Conservation (phyloP, 225 moss, liverwort and hornwort genomes). For the Antitrichia curtipendula region DNA sequence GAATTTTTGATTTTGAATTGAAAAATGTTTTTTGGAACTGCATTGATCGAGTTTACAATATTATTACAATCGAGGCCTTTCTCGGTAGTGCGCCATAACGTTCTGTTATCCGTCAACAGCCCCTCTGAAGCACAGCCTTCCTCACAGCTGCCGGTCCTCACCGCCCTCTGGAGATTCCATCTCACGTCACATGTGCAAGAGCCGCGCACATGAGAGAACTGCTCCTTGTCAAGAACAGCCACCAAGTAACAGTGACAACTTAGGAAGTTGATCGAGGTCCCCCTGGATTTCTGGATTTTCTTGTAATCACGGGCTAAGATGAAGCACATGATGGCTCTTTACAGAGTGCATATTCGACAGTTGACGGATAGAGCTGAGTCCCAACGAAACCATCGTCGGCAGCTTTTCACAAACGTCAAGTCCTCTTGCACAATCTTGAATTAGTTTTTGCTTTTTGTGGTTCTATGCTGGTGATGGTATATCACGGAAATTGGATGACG, state of each 20-base stretch:
- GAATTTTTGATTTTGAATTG: neutral
- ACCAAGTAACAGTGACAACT: constrained; percentile 1
- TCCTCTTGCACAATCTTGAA: constrained; percentile 14
- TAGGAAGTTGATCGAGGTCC: neutral
- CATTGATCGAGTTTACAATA: constrained; percentile 38
- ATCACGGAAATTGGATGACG: neutral
- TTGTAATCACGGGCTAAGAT: constrained; percentile 4
- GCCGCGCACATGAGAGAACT: constrained; percentile 1
- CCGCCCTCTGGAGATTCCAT: neutral
- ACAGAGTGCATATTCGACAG: constrained; percentile 1
- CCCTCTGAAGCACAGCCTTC: neutral
- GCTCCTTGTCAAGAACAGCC: neutral
- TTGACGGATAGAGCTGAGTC: neutral
- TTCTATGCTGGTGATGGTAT: constrained; percentile 4
- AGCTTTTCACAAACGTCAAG: constrained; percentile 1
- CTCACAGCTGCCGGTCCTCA: neutral
- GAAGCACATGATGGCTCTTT: constrained; percentile 26
- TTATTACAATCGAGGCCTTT: constrained; percentile 22
- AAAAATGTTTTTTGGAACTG: constrained; percentile 20
- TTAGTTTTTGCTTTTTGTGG: neutral
- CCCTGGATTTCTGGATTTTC: neutral
- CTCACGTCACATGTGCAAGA: constrained; percentile 2
- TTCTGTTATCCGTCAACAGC: neutral
- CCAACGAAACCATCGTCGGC: neutral
- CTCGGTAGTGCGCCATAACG: neutral